phyloP scores from a whole-genome alignment of 352 stramenopile species.

The Lagenidium giganteum region DNA sequence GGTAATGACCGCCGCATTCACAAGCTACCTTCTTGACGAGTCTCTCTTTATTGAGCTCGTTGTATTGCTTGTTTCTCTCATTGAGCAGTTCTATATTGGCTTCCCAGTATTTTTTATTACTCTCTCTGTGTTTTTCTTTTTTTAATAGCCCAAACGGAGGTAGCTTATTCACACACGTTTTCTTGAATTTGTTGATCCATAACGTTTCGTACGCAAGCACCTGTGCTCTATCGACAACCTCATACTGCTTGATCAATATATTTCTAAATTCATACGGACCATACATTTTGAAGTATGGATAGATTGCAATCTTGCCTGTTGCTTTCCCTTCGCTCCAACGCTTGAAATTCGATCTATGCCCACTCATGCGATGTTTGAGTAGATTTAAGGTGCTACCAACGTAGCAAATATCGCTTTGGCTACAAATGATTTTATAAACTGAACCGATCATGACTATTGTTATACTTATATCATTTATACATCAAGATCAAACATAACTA shows the following conservation, averaged over 20 bases:
- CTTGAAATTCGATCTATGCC: constrained; percentile 15
- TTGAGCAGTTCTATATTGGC: constrained; percentile 20
- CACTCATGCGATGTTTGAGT: constrained; percentile 16
- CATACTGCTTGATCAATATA: constrained; percentile 20
- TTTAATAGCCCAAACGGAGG: constrained; percentile 13
- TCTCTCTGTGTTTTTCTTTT: constrained; percentile 15
- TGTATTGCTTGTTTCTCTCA: constrained; percentile 19
- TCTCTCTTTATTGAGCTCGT: constrained; percentile 18
- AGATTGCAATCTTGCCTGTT: constrained; percentile 18
- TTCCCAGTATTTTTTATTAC: constrained; percentile 16
- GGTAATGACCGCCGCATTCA: constrained; percentile 14
- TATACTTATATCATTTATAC: constrained; percentile 16
- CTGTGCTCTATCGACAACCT: constrained; percentile 14
- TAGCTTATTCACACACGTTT: constrained; percentile 20
- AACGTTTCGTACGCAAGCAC: constrained; percentile 12
- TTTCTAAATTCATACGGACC: constrained; percentile 17
- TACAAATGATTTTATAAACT: constrained; percentile 21
- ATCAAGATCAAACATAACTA: constrained; percentile 17
- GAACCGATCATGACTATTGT: constrained; percentile 15
- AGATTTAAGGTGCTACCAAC: constrained; percentile 17
- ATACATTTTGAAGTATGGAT: constrained; percentile 18
- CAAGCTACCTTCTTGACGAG: constrained; percentile 11
- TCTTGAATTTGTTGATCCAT: constrained; percentile 21
- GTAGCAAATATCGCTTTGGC: constrained; percentile 16
- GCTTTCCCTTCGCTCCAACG: constrained; percentile 13